Conservation (phyloP, 2,329 filamentous ascomycete species). For the Camptophora hylomeconis region DNA sequence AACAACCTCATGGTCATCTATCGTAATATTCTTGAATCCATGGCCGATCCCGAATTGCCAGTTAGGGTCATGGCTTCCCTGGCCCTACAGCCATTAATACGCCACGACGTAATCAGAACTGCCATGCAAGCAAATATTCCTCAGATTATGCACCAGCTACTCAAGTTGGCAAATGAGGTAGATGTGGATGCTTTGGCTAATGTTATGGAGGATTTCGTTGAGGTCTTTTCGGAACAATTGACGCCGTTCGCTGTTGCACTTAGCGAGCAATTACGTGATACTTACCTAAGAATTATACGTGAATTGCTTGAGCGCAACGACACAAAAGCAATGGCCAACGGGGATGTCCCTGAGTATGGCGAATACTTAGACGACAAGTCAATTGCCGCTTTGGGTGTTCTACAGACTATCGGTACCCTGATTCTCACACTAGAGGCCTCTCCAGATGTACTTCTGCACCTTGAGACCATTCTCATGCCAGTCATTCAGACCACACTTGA, state of each 20-base stretch:
- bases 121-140: conserved; percentile 98
- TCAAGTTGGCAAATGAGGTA: conserved; percentile 94
- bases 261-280: conserved; percentile 90
- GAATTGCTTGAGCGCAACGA: conserved; percentile 79
- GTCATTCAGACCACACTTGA: conserved; percentile 92
- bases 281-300: conserved; percentile 83
- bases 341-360: conserved; percentile 67
- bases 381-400: conserved; percentile 86
- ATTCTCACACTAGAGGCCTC: conserved; percentile 96
- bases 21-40: conserved; percentile 88
- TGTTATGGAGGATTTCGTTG: conserved; percentile 99
- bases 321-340: conserved; percentile 43
- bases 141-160: conserved; percentile 96
- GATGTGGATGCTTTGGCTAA: conserved; percentile 95
- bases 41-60: conserved; percentile 86
- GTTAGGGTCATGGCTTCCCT: conserved; percentile 90
- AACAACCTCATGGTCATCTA: conserved; percentile 96
- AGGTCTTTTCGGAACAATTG: conserved; percentile 92
- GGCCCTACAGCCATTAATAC: conserved; percentile 85
- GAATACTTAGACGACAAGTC: conserved; percentile 97
- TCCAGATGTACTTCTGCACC: conserved; percentile 83
- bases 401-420: conserved; percentile 94
- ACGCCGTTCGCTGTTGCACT: conserved; percentile 94
- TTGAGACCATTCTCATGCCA: conserved; percentile 93
- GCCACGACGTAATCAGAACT: conserved; percentile 83